Conservation (phyloP, 495 filamentous ascomycete genomes). For the Filosporella fistucella region DNA sequence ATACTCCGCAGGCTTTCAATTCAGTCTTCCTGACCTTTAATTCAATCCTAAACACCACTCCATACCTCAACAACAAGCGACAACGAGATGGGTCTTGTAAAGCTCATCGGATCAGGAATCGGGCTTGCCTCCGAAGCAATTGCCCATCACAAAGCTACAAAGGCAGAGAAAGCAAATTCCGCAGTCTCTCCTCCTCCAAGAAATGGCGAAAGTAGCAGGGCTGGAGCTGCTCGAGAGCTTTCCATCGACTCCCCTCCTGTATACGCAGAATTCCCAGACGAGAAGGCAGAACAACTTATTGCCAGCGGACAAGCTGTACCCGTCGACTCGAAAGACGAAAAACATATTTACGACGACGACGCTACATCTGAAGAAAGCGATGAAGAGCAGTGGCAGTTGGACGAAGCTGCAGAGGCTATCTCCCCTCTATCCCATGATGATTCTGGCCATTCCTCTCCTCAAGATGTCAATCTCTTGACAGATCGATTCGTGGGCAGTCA, state of each 20-base stretch:
- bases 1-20: too few relatives aligned
- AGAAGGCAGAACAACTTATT: constrained; percentile 8
- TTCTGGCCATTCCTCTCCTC: constrained; percentile 67
- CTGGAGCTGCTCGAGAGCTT: not conserved
- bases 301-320: constrained; percentile 20
- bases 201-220: constrained; percentile 9
- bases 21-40: too few relatives aligned
- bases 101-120: constrained; percentile 36
- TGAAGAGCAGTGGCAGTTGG: constrained; percentile 46
- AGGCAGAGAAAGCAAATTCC: constrained; percentile 13
- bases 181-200: not conserved
- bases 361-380: constrained; percentile 27
- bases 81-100: too few relatives aligned
- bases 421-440: constrained; percentile 61
- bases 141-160: constrained; percentile 27
- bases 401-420: constrained; percentile 37
- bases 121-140: constrained; percentile 43
- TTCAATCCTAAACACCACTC: too few relatives aligned
- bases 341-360: constrained; percentile 19
- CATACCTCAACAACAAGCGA: too few relatives aligned
- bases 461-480: constrained; percentile 53
- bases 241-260: constrained; percentile 4
- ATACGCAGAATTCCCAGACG: constrained; percentile 16
- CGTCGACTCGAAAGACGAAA: constrained; percentile 16
- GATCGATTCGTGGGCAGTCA: constrained; percentile 18